phyloP scores from a whole-genome alignment of 352 stramenopile genomes.

The Phytophthora europaea region DNA sequence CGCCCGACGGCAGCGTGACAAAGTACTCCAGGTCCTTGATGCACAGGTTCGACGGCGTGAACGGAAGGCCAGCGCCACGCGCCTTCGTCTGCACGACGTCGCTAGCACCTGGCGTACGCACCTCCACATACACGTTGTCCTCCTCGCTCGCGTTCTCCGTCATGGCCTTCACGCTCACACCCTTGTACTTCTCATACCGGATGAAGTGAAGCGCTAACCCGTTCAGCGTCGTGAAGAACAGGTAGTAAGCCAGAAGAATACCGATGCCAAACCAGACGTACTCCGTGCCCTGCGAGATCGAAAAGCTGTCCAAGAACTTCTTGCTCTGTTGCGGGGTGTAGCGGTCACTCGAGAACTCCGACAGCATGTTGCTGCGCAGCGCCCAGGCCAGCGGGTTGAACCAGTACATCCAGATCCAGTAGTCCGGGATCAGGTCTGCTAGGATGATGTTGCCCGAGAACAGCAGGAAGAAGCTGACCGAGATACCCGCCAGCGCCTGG shows the following conservation, averaged over 20 bases:
- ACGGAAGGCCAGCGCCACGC: conserved; percentile 39
- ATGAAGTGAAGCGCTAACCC: conserved; percentile 57
- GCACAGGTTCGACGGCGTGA: conserved; percentile 57
- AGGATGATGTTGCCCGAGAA: conserved; percentile 89
- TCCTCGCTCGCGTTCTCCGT: conserved; percentile 39
- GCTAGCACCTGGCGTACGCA: conserved; percentile 29
- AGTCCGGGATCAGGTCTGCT: conserved; percentile 69
- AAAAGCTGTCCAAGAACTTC: conserved; percentile 45
- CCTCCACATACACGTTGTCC: conserved; percentile 46
- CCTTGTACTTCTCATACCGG: conserved; percentile 56
- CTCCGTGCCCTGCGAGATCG: conserved; percentile 47
- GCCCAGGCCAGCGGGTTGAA: conserved; percentile 72
- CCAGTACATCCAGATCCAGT: conserved; percentile 88
- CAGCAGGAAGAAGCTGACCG: conserved; percentile 72
- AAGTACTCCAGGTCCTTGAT: conserved; percentile 66
- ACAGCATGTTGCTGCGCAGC: conserved; percentile 65
- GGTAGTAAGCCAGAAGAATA: conserved; percentile 51
- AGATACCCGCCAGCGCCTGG: conserved; percentile 59
- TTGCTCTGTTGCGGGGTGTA: conserved; percentile 45
- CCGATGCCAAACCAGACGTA: conserved; percentile 60
- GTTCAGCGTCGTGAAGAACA: conserved; percentile 58
- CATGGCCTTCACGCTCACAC: conserved; percentile 46
- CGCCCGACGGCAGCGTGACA: conserved; percentile 67
- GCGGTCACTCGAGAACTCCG: conserved; percentile 55
- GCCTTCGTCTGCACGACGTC: conserved; percentile 24